phyloP scores from a whole-genome alignment of 2,329 filamentous ascomycete genomes.

The Helotiales sp. region DNA sequence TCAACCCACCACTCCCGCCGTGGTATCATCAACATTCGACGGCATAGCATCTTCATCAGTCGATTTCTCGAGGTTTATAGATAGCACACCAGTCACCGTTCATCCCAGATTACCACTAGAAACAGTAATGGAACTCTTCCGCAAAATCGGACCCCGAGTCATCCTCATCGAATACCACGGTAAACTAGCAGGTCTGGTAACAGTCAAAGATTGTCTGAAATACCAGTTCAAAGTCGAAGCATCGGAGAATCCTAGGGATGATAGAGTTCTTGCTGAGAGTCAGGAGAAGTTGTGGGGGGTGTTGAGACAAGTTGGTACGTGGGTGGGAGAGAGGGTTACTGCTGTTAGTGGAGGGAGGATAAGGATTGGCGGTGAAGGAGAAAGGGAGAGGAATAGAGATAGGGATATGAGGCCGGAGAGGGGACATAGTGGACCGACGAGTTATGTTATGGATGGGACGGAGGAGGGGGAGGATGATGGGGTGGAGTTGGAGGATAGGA shows the following conservation, averaged over 20 bases:
- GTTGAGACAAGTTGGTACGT: slow-evolving; percentile 53
- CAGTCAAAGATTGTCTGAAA: slow-evolving; percentile 94
- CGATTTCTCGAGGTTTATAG: slow-evolving; percentile 85
- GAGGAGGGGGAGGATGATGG: slow-evolving; percentile 48
- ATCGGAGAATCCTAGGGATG: slow-evolving; percentile 69
- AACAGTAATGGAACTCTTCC: slow-evolving; percentile 98
- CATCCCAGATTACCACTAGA: slow-evolving; percentile 90
- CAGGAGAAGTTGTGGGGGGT: slow-evolving; percentile 67
- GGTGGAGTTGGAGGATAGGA: slow-evolving; percentile 45
- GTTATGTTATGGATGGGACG: slow-evolving; percentile 50
- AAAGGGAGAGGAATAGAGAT: slow-evolving; percentile 35
- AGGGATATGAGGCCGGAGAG: slow-evolving; percentile 29
- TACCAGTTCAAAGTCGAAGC: slow-evolving; percentile 97
- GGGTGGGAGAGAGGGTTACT: slow-evolving; percentile 58
- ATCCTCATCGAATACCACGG: slow-evolving; percentile 92
- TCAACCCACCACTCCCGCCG: slow-evolving; percentile 24
- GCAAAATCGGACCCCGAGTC: slow-evolving; percentile 93
- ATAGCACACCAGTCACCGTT: slow-evolving; percentile 84
- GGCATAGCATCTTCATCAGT: slow-evolving; percentile 60
- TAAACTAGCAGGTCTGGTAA: slow-evolving; percentile 79
- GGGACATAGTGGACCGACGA: slow-evolving; percentile 31
- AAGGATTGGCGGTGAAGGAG: slow-evolving; percentile 42
- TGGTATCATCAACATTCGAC: slow-evolving; percentile 55
- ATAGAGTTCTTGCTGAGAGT: slow-evolving; percentile 49
- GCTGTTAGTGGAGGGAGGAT: slow-evolving; percentile 58